These are phyloP conservation scores for Lotmaria passim DNA, from an alignment of 208 protist species.

Conservation along the genomic window DNA sequence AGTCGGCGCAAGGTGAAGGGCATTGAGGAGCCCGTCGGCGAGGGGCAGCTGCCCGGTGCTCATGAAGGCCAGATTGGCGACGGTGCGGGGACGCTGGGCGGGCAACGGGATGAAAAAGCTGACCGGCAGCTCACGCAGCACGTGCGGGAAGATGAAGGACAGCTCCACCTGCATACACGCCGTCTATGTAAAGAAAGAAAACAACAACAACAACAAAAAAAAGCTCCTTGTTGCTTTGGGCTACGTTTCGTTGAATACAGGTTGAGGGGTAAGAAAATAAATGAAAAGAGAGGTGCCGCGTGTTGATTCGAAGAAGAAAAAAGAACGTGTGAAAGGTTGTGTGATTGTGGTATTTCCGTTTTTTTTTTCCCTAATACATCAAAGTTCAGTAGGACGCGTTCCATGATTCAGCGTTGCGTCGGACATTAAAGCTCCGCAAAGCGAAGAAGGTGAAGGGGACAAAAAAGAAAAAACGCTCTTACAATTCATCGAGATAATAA, in stretches of 20 bases:
- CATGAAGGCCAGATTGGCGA: conserved; percentile 76
- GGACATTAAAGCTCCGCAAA: no score
- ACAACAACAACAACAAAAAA: not conserved
- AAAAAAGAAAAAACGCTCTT: no score
- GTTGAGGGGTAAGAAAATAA: no score
- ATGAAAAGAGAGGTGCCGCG: no score
- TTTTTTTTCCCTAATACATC: no score
- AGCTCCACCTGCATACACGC: conserved; percentile 60
- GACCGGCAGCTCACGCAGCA: conserved; percentile 42
- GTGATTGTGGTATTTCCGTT: no score
- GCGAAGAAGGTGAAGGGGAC: no score
- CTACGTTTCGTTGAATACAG: no score
- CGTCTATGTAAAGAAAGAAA: not conserved
- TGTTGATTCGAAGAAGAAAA: not conserved
- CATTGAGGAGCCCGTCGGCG: conserved; percentile 31
- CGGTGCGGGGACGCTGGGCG: conserved; percentile 56
- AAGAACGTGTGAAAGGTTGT: not conserved
- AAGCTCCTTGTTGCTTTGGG: not conserved
- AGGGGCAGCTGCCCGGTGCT: conserved; percentile 65
- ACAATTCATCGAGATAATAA: no score
- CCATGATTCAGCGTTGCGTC: no score
- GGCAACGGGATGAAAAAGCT: conserved; percentile 50
- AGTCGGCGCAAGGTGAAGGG: conserved; percentile 23
- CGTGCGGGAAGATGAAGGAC: conserved; percentile 69
- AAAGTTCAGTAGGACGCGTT: not conserved